Evolutionary conservation across 345 rosid species (phyloP), one percentile per base, ranked within the genome.

Genomic region (Rhizophora apiculata): DNA sequence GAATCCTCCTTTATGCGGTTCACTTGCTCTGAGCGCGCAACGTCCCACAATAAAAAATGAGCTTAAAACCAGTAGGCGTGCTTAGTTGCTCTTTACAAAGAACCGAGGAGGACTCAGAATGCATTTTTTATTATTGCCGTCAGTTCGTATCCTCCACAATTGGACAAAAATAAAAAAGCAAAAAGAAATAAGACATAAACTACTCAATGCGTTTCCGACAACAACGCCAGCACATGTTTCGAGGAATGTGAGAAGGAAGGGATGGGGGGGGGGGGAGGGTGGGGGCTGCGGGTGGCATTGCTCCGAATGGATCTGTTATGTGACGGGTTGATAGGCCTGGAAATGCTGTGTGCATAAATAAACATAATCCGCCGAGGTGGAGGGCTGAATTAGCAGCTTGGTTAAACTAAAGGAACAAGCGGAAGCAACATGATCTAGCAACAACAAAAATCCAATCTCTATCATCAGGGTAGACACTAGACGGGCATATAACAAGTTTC

Each of bases 51-150:
- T 39, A 55, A 63, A 63, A 52, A 37, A 26, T 39, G 62, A 10
- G 56, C 39, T 36, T 32, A 67, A 55, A 39, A n/a, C 34, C 55
- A 63, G 55, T 24, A 36, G 37, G 62, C 74, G 64, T 71, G 74
- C 68, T 71, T 56, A 71, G 68, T 30, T 55, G 67, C 62, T 31
- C 22, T 27, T 64, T 55, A 13, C 18, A 43, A 43, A 43, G 49
- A 43, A 13, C 49, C 3, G 48, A 43, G 48, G 48, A 43, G 49
- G 49, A 13, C 49, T 43, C 49, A 1, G 19, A 43, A 43, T 9
- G 27, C 21, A 21, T 36, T 31, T 55, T 55, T 36, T 22, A 34
- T 55, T 36, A 48, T 27, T 55, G 15, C 19, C 24, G 30, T 64
- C 11, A 43, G 18, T 26, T 13, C 43, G 15, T 34, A 31, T 65